Percentiles rank a stretch among this genome's conserved stretches.
Conservation (phyloP, 805 yeast genomes). For the Schwanniomyces pseudopolymorphus region DNA sequence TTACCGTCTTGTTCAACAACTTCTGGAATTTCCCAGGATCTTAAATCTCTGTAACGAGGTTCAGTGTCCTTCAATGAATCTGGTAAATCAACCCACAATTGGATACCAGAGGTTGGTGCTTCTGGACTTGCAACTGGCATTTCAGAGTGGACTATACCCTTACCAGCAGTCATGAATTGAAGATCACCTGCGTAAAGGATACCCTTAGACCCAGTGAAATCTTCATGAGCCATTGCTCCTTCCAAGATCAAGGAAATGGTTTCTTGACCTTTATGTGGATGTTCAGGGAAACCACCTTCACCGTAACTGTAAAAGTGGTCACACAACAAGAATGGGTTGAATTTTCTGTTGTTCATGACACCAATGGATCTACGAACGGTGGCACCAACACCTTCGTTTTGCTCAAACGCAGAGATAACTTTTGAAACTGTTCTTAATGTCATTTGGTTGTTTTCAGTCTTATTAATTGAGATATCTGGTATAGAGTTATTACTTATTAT, state of each 20-base stretch:
- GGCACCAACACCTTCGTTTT: conserved; percentile 88
- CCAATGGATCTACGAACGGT: conserved; percentile 81
- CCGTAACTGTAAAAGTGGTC: conserved; percentile 72
- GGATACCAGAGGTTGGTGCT: conserved; percentile 61
- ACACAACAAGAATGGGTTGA: conserved; percentile 77
- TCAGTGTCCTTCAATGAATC: conserved; percentile 55
- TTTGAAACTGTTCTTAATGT: conserved; percentile 29
- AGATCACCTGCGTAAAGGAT: conserved; percentile 77
- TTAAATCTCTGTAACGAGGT: conserved; percentile 79
- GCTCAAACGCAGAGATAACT: conserved; percentile 55
- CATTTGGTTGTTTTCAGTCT: conserved; percentile 7
- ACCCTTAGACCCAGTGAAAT: conserved; percentile 84
- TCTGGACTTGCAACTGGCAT: conserved; percentile 67
- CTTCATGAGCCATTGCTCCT: conserved; percentile 48
- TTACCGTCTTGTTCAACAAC: conserved; percentile 62
- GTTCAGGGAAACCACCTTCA: conserved; percentile 57
- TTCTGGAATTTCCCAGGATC: conserved; percentile 67
- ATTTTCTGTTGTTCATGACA: conserved; percentile 61
- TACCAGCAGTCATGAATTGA: conserved; percentile 93
- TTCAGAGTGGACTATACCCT: conserved; percentile 82
- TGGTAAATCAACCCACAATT: conserved; percentile 87
- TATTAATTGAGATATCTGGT: not conserved
- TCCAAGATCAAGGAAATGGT: conserved; percentile 32
- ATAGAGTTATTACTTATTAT: not conserved
- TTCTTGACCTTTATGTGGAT: conserved; percentile 41